Conservation (phyloP, 2,329 filamentous ascomycete species). For the Pseudopyrenochaeta lycopersici region DNA sequence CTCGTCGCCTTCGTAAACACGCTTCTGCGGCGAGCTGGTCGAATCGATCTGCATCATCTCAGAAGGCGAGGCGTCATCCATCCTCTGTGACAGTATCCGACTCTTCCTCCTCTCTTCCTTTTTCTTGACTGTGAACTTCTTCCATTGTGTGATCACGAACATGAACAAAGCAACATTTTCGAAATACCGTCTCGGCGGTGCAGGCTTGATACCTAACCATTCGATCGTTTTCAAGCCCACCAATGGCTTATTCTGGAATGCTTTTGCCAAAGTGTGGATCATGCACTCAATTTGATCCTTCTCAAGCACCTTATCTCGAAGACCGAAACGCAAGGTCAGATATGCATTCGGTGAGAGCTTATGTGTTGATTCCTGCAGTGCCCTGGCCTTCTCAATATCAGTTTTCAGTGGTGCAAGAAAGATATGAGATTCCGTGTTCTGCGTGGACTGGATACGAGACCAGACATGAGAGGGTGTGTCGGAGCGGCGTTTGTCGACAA, state of each 20-base stretch:
- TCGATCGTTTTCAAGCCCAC: conserved; percentile 42
- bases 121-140: conserved; percentile 30
- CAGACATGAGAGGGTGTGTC: conserved; percentile 41
- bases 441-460: conserved; percentile 23
- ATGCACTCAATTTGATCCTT: conserved; percentile 42
- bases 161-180: conserved; percentile 36
- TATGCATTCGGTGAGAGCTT: conserved; percentile 31
- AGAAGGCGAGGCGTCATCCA: conserved; percentile 9
- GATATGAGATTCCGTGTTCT: conserved; percentile 39
- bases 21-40: conserved; percentile 23
- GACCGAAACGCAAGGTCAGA: conserved; percentile 43
- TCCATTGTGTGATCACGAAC: conserved; percentile 40
- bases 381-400: conserved; percentile 1
- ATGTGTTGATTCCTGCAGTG: conserved; percentile 11
- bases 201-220: conserved; percentile 41
- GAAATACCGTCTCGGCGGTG: conserved; percentile 33
- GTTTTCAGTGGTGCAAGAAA: conserved; percentile 39
- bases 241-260: conserved; percentile 36
- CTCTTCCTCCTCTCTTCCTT: conserved; percentile 16
- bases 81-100: conserved; percentile 13
- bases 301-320: conserved; percentile 35
- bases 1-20: conserved; percentile 21
- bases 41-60: conserved; percentile 5
- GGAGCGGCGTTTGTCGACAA: conserved; percentile 31
- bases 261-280: conserved; percentile 34